phyloP scores from a whole-genome alignment of 1,284 basidiomycete genomes.

The Bjerkandera adusta region DNA sequence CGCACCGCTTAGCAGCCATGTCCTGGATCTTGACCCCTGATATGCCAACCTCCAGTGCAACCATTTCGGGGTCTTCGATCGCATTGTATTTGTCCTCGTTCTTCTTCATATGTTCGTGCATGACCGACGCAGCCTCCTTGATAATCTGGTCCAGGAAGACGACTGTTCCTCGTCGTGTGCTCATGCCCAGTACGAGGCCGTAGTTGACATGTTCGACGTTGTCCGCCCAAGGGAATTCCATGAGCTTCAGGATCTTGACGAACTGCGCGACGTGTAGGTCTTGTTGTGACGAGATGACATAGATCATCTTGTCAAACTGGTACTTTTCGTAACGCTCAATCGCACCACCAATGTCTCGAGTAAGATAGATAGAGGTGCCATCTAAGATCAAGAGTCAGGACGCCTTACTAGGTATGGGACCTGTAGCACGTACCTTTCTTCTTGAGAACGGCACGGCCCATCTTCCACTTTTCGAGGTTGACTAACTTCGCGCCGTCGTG shows the following conservation, averaged over 20 bases:
- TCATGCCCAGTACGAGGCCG: slow-evolving; percentile 94
- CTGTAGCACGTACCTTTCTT: slow-evolving; percentile 72
- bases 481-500: slow-evolving; percentile 76
- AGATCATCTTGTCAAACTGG: slow-evolving; percentile 98
- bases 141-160: slow-evolving; percentile 97
- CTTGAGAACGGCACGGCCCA: slow-evolving; percentile 88
- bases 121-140: slow-evolving; percentile 84
- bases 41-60: slow-evolving; percentile 87
- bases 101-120: slow-evolving; percentile 97
- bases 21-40: slow-evolving; percentile 99
- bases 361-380: slow-evolving; percentile 96
- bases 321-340: slow-evolving; percentile 92
- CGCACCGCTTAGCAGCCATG: slow-evolving; percentile 89
- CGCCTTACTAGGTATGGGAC: neutral
- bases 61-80: slow-evolving; percentile 85
- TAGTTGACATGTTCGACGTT: slow-evolving; percentile 90
- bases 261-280: slow-evolving; percentile 92
- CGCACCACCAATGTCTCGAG: slow-evolving; percentile 96
- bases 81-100: slow-evolving; percentile 93
- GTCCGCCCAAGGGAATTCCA: slow-evolving; percentile 88
- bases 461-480: slow-evolving; percentile 84
- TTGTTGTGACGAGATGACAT: slow-evolving; percentile 94
- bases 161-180: slow-evolving; percentile 94
- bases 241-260: slow-evolving; percentile 92
- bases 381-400: slow-evolving; percentile 45